Evolutionary conservation across 345 rosid genomes (phyloP).

Genomic region (Gossypium thurberi): DNA sequence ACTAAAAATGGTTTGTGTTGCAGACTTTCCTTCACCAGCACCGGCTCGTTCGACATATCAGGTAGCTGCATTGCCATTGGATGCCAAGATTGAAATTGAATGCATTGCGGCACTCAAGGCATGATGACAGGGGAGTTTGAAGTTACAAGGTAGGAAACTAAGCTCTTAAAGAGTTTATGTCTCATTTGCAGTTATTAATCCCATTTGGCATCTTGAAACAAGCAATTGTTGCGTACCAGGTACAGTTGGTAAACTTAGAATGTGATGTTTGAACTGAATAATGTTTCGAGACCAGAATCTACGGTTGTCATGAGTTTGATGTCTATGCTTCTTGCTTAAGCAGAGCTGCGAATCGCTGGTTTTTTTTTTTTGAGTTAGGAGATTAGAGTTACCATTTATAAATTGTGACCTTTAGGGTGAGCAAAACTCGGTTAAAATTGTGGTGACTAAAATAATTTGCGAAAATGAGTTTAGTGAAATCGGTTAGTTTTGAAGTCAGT

Average conservation of each 20-base stretch:
- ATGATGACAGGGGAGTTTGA: background rate
- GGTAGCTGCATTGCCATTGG: constrained; percentile 88
- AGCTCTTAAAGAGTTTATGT: background rate
- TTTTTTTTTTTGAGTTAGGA: background rate
- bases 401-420: too few relatives aligned
- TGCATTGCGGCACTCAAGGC: constrained; percentile 72
- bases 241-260: background rate
- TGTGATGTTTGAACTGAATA: background rate
- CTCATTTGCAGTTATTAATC: background rate
- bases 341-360: background rate
- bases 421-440: too few relatives aligned
- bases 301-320: background rate
- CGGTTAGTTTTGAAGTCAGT: background rate
- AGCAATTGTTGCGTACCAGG: background rate
- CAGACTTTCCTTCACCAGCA: constrained; percentile 81
- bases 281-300: background rate
- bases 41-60: constrained; percentile 93
- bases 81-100: constrained; percentile 90
- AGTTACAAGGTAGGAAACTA: background rate
- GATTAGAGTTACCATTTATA: background rate
- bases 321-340: background rate
- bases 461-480: too few relatives aligned
- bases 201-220: background rate
- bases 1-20: constrained; percentile 8
- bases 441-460: background rate